Base-by-base conservation (phyloP, 768 basidiomycete species). In the Suillus fuscotomentosus region DNA sequence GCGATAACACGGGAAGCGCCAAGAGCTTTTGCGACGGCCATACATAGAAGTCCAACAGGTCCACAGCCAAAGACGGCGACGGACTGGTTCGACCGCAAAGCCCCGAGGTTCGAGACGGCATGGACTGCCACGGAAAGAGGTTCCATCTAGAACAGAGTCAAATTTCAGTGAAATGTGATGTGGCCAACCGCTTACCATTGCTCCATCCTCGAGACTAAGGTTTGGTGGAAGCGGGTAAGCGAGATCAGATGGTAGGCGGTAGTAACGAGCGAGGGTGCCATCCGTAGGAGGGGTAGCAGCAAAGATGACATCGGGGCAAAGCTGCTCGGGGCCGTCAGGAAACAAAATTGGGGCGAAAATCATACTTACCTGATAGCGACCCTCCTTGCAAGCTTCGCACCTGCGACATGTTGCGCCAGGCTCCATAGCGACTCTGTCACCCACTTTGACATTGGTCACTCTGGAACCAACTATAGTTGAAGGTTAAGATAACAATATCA, bases 21-120 rank as follows among this genome's bases (percentile, higher is more conserved):
- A 55, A 97, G 81, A 3, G 96, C 95, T 74, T 91, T 95, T 8
- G 97, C 96, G n/a, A 95, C 94, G 8, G 94, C 95, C 91, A 96
- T 94, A 72, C 91, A 92, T 24, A 97, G 85, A 36, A 97, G 79
- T n/a, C 90, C 90, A 62, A 91, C 87, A 2, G 95, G 96, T 2
- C 95, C 94, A 66, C 89, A 95, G 38, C 96, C 96, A 70, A 95
- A 95, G 61, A 98, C 81, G 17, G 85, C 87, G 66, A 97, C 87
- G 43, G 87, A 87, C 72, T 95, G 88, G 70, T 86, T 87, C 43
- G 91, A 82, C 56, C 84, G 84, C 74, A 97, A 80, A 34, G 81
- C 79, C 22, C 89, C 95, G 38, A 95, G 81, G 68, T 84, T 92
- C 60, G 86, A 83, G 38, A 97, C 90, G 0, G 94, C 90, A 76